Base-by-base conservation (phyloP, 2,329 filamentous ascomycete genomes). In the Lachnellula arida region DNA sequence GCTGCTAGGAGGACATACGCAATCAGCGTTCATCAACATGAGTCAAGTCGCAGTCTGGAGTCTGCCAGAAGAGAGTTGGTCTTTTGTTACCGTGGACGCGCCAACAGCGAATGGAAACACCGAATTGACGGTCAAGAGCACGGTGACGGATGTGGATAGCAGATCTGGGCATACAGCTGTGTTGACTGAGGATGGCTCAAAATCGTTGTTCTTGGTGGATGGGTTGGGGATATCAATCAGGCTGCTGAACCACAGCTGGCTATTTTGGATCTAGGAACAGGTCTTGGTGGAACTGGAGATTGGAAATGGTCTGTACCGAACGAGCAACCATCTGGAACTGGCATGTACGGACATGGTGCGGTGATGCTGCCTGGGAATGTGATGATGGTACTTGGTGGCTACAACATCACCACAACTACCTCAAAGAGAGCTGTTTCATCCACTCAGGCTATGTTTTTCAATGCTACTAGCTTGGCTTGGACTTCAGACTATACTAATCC, bases 131-230 rank as follows among this genome's bases (percentile, higher is more conserved):
- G 68, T 80, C 15, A 78, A 78, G 56, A 73, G 72, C n/a, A 59
- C 60, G 4, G 51, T 52, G n/a, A 62, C 57, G 1, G 61, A 17
- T 6, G 55, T 69, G 4, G 88, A 96, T 62, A 90, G 91, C 39
- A 79, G 94, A 54, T 96, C 92, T 4, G 94, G 94, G 0, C 94
- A 99, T 68, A 92, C 89, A 0, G 86, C 93, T 1, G 81, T 96
- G 1, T 74, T 97, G 4, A 89, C 84, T 28, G 81, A 87, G 51
- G 91, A 96, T 67, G 92, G 92, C 0, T 81, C 76, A 25, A 84
- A n/a, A 76, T 97, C 8, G 75, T 96, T 42, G 75, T 99, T 1
- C 78, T 91, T 57, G 94, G 94, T 19, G 94, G 94, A 1, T 99
- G 94, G 94, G 91, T 97, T 4, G 93, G 92, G 3, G 85, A 95